Evolutionary conservation across 306 rosid genomes (phyloP).

Genomic region (Corylus heterophylla): DNA sequence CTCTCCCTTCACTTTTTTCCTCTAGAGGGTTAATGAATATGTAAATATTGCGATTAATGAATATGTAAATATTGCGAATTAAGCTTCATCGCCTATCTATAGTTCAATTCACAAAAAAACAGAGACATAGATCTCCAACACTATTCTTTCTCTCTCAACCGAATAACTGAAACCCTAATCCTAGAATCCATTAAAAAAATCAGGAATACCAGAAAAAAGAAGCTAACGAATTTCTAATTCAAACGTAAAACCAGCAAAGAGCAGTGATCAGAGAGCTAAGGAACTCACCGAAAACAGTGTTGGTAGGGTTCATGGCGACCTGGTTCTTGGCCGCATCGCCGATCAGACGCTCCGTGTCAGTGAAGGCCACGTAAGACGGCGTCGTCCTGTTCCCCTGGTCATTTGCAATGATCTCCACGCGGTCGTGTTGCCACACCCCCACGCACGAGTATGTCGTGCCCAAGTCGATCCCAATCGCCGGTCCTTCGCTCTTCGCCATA

Average conservation of each 20-base stretch:
- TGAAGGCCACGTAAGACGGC: conserved; percentile 58
- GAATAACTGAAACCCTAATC: not conserved
- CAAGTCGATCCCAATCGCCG: conserved; percentile 56
- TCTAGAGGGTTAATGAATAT: not conserved
- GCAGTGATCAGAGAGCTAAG: not conserved
- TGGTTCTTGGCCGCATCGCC: conserved; percentile 57
- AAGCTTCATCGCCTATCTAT: not conserved
- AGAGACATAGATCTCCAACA: not conserved
- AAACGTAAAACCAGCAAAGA: no score
- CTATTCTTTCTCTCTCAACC: not conserved
- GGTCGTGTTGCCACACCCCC: conserved; percentile 58
- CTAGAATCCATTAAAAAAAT: not conserved
- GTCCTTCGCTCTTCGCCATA: conserved; percentile 61
- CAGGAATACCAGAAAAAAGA: not conserved
- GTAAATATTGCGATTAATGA: no score
- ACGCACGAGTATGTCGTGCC: conserved; percentile 56
- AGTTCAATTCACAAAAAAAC: not conserved
- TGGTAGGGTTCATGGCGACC: conserved; percentile 57
- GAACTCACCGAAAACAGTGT: conserved; percentile 52
- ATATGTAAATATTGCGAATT: not conserved
- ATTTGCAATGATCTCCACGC: conserved; percentile 59
- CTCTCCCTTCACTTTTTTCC: not conserved
- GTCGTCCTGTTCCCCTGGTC: conserved; percentile 60
- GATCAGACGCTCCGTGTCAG: conserved; percentile 50
- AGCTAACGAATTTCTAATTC: not conserved